Conservation (phyloP, 768 basidiomycete genomes). For the Clitopilus hobsonii region DNA sequence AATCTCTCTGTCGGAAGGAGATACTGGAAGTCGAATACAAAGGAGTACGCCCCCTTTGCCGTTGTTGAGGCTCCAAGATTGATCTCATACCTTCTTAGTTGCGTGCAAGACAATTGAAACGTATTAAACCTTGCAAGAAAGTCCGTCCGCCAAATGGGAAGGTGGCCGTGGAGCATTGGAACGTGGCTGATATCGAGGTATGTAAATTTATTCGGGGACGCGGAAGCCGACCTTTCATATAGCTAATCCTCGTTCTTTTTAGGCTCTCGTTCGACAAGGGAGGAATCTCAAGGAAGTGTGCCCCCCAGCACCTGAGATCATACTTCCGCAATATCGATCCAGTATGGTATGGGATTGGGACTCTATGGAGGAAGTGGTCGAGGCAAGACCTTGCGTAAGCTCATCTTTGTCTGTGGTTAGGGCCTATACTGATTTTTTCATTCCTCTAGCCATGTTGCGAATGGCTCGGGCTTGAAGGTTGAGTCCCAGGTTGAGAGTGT, state of each 20-base stretch:
- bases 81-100: neutral
- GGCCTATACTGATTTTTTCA: too few species aligned
- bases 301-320: too few species aligned
- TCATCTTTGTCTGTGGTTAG: too few species aligned
- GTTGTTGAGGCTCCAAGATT: neutral
- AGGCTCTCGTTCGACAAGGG: neutral
- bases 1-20: neutral
- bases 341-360: too few species aligned
- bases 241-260: neutral
- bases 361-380: too few species aligned
- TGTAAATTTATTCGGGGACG: neutral
- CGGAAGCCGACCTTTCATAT: neutral
- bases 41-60: neutral
- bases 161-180: neutral
- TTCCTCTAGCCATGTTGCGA: too few species aligned
- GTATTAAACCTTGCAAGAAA: neutral
- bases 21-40: neutral
- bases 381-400: too few species aligned
- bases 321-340: too few species aligned
- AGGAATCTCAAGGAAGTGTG: neutral
- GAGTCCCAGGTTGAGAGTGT: too few species aligned
- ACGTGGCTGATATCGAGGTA: neutral
- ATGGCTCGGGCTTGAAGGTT: too few species aligned
- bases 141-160: neutral
- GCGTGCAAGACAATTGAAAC: neutral